Percentiles rank a stretch among this genome's conserved stretches.
Evolutionary conservation across 805 yeast genomes (phyloP).

Genomic region (Saccharomycopsis sp.): DNA sequence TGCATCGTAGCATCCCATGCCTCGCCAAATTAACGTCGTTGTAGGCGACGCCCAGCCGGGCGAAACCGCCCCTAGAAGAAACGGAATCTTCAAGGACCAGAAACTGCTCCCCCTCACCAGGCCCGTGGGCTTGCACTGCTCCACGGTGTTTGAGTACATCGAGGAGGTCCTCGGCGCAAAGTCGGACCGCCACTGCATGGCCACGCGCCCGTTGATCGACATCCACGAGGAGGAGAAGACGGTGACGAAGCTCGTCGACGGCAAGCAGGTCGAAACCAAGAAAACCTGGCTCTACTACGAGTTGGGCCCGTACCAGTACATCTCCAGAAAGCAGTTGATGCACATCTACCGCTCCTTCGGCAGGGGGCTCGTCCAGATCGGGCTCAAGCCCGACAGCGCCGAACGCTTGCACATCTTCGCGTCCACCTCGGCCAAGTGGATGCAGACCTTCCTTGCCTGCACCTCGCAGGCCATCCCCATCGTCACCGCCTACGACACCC

Average conservation of each 20-base stretch:
- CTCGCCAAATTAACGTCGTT: slow-evolving; percentile 37
- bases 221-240: slow-evolving; percentile 69
- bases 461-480: slow-evolving; percentile 74
- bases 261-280: slow-evolving; percentile 61
- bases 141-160: slow-evolving; percentile 64
- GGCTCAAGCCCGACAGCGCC: slow-evolving; percentile 53
- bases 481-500: slow-evolving; percentile 94
- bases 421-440: slow-evolving; percentile 82
- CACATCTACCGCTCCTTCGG: slow-evolving; percentile 49
- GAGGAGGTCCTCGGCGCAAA: slow-evolving; percentile 53
- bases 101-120: slow-evolving; percentile 43
- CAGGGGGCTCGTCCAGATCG: slow-evolving; percentile 69
- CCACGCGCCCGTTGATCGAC: slow-evolving; percentile 71
- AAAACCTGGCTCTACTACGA: slow-evolving; percentile 89
- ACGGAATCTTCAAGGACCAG: slow-evolving; percentile 39
- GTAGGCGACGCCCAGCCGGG: slow-evolving; percentile 68
- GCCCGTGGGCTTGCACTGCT: slow-evolving; percentile 60
- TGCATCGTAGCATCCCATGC: too few relatives aligned
- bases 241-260: slow-evolving; percentile 71
- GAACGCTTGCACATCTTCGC: slow-evolving; percentile 81
- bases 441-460: slow-evolving; percentile 77
- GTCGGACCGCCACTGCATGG: slow-evolving; percentile 54
- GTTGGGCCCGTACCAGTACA: slow-evolving; percentile 61
- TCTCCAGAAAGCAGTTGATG: slow-evolving; percentile 53
- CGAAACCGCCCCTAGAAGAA: slow-evolving; percentile 81